Percentiles rank a stretch among this genome's conserved stretches.
phyloP scores from a whole-genome alignment of 179 eudicot genomes.

The Amaranthus tricolor region DNA sequence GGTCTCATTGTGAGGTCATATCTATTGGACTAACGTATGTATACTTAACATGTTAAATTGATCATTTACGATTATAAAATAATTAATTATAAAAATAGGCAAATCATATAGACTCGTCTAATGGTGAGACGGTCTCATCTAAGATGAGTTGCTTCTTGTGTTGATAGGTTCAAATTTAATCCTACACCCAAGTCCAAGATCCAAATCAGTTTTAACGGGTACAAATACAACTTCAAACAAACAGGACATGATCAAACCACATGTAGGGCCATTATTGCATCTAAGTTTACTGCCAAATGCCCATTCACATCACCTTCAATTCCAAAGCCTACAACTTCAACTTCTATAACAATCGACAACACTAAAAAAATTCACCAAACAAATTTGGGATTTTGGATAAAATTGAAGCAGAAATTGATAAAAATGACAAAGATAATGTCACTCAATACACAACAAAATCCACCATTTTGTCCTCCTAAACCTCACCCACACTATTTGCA shows the following conservation, averaged over 20 bases:
- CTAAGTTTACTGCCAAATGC: slow-evolving; percentile 13
- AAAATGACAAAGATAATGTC: slow-evolving; percentile 10
- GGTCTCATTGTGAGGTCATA: no score
- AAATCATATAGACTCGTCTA: no score
- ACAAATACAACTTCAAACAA: neutral
- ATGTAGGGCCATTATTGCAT: neutral
- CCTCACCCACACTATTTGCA: slow-evolving; percentile 26
- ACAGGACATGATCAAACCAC: neutral
- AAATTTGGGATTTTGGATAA: slow-evolving; percentile 17
- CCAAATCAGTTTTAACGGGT: neutral
- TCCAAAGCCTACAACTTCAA: neutral
- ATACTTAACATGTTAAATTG: no score
- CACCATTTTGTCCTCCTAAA: slow-evolving; percentile 21
- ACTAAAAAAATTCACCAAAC: slow-evolving; percentile 24
- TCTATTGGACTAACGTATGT: no score
- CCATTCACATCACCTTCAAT: slow-evolving; percentile 16
- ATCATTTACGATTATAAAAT: no score
- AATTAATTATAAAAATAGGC: no score
- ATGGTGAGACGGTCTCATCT: no score
- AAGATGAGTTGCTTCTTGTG: no score
- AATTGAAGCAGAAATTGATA: slow-evolving; percentile 3
- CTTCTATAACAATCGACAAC: neutral
- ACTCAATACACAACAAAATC: neutral
- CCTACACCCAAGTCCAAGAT: no score
- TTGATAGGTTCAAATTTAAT: no score